phyloP scores from a whole-genome alignment of 2,329 filamentous ascomycete genomes.

The Erysiphe neolycopersici region DNA sequence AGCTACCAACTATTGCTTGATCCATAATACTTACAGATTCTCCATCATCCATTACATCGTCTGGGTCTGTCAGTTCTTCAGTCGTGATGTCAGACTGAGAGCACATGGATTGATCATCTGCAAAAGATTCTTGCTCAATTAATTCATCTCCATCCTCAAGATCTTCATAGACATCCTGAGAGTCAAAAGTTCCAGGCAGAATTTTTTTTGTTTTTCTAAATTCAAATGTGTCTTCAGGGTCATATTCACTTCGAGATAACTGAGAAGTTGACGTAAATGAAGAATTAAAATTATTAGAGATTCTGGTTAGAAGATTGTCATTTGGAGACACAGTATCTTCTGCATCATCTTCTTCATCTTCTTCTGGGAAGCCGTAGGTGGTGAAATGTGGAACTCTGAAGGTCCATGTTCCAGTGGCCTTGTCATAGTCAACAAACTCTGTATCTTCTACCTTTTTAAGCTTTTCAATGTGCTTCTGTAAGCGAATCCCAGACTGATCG shows the following conservation, averaged over 20 bases:
- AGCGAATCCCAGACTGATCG: conserved; percentile 34
- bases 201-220: conserved; percentile 14
- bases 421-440: conserved; percentile 55
- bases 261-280: conserved; percentile 16
- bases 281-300: conserved; percentile 8
- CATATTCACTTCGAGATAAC: conserved; percentile 11
- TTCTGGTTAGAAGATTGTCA: conserved; percentile 18
- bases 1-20: conserved; percentile 55
- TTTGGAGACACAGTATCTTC: conserved; percentile 20
- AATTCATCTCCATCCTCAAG: conserved; percentile 18
- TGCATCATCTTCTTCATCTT: conserved; percentile 35
- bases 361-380: conserved; percentile 71
- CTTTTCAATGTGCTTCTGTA: conserved; percentile 59
- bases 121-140: conserved; percentile 48
- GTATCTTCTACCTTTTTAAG: conserved; percentile 60
- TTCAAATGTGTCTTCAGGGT: conserved; percentile 14
- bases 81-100: conserved; percentile 31
- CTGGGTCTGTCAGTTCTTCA: conserved; percentile 30
- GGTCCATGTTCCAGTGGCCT: conserved; percentile 59
- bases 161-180: conserved; percentile 27
- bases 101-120: conserved; percentile 75
- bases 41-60: conserved; percentile 39
- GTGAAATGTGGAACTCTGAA: conserved; percentile 95
- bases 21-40: conserved; percentile 52
- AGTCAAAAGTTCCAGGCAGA: conserved; percentile 61